Evolutionary conservation across 495 filamentous ascomycete species (phyloP).

Genomic region (Collariella sp.): DNA sequence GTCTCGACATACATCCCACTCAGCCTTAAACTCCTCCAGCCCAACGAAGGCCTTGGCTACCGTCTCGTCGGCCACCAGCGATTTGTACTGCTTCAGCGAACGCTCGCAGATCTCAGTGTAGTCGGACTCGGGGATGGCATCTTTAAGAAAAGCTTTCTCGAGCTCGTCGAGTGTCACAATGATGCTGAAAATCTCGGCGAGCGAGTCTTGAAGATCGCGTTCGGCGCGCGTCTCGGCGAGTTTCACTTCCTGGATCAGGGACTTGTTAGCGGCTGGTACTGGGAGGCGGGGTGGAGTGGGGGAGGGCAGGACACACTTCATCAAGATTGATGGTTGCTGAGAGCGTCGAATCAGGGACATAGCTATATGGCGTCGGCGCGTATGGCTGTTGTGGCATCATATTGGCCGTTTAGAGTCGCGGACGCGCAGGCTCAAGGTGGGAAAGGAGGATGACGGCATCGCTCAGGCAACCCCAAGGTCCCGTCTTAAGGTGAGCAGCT

Average conservation of each 20-base stretch:
- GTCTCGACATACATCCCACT: slow-evolving; percentile 66
- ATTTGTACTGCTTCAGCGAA: slow-evolving; percentile 93
- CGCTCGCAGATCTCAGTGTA: slow-evolving; percentile 94
- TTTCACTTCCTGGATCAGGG: slow-evolving; percentile 68
- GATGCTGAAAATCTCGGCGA: slow-evolving; percentile 96
- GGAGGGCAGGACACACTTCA: slow-evolving; percentile 49
- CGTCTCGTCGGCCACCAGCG: slow-evolving; percentile 76
- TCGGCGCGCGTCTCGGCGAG: slow-evolving; percentile 75
- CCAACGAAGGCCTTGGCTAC: slow-evolving; percentile 77
- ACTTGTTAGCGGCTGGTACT: neutral
- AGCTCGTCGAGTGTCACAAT: slow-evolving; percentile 91
- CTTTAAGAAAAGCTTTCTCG: slow-evolving; percentile 94
- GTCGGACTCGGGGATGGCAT: slow-evolving; percentile 81
- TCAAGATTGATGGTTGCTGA: slow-evolving; percentile 88
- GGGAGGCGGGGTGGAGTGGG: slow-evolving; percentile 8
- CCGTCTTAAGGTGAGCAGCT: neutral
- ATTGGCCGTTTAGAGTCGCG: slow-evolving; percentile 6
- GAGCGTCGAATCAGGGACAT: slow-evolving; percentile 67
- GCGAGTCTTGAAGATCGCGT: slow-evolving; percentile 87
- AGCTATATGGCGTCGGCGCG: slow-evolving; percentile 85
- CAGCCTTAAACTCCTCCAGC: slow-evolving; percentile 85
- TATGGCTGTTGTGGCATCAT: slow-evolving; percentile 52
- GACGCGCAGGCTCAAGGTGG: slow-evolving; percentile 10
- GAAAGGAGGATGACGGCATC: neutral
- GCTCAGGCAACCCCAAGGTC: neutral